Percentiles rank a stretch among this genome's conserved stretches.
These are phyloP conservation scores for Brassica juncea DNA, from an alignment of 345 rosid species.

Conservation along the genomic window DNA sequence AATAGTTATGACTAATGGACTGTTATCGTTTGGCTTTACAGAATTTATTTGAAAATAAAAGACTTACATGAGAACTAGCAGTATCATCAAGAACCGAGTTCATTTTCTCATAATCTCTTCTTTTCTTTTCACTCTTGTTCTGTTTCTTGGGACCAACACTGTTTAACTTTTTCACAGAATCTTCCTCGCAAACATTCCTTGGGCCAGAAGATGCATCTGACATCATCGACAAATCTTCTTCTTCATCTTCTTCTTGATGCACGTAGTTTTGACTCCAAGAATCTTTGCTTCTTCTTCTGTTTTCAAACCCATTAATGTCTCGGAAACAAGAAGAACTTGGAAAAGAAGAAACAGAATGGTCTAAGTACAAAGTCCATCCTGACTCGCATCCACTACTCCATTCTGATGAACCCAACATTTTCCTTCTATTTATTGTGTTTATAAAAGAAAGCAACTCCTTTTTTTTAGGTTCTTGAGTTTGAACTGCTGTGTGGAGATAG, in stretches of 20 bases:
- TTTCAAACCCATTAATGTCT: slow-evolving; percentile 26
- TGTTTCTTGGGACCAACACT: slow-evolving; percentile 39
- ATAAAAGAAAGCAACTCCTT: not conserved
- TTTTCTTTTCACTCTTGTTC: slow-evolving; percentile 44
- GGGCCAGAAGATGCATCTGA: slow-evolving; percentile 99
- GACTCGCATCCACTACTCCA: slow-evolving; percentile 89
- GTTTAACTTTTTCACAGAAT: slow-evolving; percentile 22
- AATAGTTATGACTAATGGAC: not conserved
- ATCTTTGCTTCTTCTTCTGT: slow-evolving; percentile 27
- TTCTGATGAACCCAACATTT: slow-evolving; percentile 58
- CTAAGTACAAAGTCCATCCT: slow-evolving; percentile 97
- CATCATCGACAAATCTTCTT: slow-evolving; percentile 84
- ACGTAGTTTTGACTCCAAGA: slow-evolving; percentile 21
- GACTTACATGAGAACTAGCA: slow-evolving; percentile 79
- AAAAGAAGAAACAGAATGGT: slow-evolving; percentile 57
- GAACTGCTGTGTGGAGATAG: not conserved
- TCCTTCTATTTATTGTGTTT: slow-evolving; percentile 6
- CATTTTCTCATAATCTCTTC: slow-evolving; percentile 42
- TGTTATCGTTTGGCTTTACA: not conserved
- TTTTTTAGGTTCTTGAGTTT: not conserved
- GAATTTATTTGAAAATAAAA: not conserved
- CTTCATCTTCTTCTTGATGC: slow-evolving; percentile 26
- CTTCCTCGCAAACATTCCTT: slow-evolving; percentile 60
- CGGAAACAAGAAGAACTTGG: slow-evolving; percentile 34
- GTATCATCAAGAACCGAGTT: slow-evolving; percentile 78